Percentiles rank a stretch among this genome's conserved stretches.
These are phyloP conservation scores for Candida xyloterini DNA, from an alignment of 805 yeast species.

Conservation along the genomic window DNA sequence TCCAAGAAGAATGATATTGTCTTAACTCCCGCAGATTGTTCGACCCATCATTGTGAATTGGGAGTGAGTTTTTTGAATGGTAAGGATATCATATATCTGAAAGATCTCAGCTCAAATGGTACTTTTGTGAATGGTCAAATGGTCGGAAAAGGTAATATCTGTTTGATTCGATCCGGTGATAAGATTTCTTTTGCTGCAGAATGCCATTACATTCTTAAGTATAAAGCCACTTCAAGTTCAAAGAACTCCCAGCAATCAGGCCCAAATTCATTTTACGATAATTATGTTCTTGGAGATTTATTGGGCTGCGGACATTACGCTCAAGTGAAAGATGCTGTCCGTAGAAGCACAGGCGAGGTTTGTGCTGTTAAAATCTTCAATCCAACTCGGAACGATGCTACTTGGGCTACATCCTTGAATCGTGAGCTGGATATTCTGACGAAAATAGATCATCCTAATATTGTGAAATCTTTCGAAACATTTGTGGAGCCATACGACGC, in stretches of 20 bases:
- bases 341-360: conserved; percentile 52
- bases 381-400: conserved; percentile 34
- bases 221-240: conserved; percentile 7
- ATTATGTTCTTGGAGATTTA: conserved; percentile 53
- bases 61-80: conserved; percentile 39
- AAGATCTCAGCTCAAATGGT: conserved; percentile 64
- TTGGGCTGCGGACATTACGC: conserved; percentile 81
- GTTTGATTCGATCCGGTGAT: conserved; percentile 61
- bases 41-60: conserved; percentile 62
- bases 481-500: conserved; percentile 50
- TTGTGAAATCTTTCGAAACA: conserved; percentile 60
- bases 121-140: conserved; percentile 59
- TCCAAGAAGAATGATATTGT: conserved; percentile 49
- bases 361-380: conserved; percentile 74
- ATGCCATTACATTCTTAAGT: conserved; percentile 31
- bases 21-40: conserved; percentile 48
- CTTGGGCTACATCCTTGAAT: conserved; percentile 38
- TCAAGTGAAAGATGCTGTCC: conserved; percentile 67
- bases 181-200: conserved; percentile 48
- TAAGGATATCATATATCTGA: conserved; percentile 42
- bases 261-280: conserved; percentile 50
- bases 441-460: conserved; percentile 66
- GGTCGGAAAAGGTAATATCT: conserved; percentile 46
- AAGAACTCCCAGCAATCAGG: conserved; percentile 7
- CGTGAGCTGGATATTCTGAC: conserved; percentile 67